phyloP scores from a whole-genome alignment of 495 filamentous ascomycete species.

The Trichocladium uniseriatum region DNA sequence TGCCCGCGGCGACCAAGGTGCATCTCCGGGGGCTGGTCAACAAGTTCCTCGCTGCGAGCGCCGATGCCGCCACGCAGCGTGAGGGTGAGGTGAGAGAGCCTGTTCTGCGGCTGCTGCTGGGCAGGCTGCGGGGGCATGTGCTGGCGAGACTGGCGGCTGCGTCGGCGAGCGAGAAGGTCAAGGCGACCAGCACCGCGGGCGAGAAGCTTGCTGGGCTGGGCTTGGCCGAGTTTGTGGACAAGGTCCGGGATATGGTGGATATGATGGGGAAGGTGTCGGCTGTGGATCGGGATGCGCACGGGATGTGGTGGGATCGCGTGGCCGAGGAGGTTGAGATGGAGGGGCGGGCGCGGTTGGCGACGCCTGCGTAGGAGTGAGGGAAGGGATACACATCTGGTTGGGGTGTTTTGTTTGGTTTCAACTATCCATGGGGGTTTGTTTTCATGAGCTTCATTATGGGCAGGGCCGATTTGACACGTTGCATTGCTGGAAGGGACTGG shows the following conservation, averaged over 20 bases:
- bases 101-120: conserved; percentile 70
- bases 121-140: conserved; percentile 64
- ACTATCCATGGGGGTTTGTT: neutral
- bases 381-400: neutral
- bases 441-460: neutral
- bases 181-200: conserved; percentile 68
- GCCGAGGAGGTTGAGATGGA: conserved; percentile 36
- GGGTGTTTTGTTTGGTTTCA: neutral
- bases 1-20: conserved; percentile 57
- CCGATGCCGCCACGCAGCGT: conserved; percentile 22
- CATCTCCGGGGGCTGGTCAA: conserved; percentile 46
- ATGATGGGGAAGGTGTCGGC: conserved; percentile 62
- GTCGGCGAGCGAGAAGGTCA: conserved; percentile 71
- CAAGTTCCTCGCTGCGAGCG: conserved; percentile 41
- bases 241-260: conserved; percentile 74
- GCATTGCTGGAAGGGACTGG: neutral
- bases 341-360: neutral
- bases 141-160: conserved; percentile 64
- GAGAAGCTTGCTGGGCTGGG: conserved; percentile 74
- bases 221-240: conserved; percentile 79
- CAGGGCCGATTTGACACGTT: neutral
- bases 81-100: conserved; percentile 58
- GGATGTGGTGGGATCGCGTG: conserved; percentile 69
- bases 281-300: conserved; percentile 75
- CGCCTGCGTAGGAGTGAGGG: neutral